phyloP scores from a whole-genome alignment of 768 basidiomycete species.

The Baorangia bicolor region DNA sequence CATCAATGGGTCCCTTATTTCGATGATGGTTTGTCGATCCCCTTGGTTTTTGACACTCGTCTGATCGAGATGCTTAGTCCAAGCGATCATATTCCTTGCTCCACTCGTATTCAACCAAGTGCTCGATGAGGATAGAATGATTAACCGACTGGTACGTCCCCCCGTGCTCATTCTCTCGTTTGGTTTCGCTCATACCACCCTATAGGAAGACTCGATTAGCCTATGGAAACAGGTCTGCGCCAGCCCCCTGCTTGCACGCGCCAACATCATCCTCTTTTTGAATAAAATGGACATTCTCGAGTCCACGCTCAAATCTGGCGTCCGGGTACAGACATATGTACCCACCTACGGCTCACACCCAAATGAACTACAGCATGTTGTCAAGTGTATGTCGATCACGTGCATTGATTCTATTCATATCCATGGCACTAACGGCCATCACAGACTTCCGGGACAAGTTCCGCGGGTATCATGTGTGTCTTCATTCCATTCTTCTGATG shows the following conservation, averaged over 20 bases:
- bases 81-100: constrained; percentile 82
- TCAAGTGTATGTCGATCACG: constrained; percentile 49
- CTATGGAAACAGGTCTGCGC: constrained; percentile 72
- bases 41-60: background rate
- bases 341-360: constrained; percentile 58
- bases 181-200: background rate
- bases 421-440: background rate
- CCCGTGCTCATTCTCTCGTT: background rate
- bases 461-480: constrained; percentile 55
- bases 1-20: constrained; percentile 77
- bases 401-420: background rate
- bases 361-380: constrained; percentile 59
- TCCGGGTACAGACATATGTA: constrained; percentile 57
- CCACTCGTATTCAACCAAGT: constrained; percentile 73
- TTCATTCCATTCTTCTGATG: background rate
- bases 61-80: constrained; percentile 39
- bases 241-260: constrained; percentile 56
- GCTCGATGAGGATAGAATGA: constrained; percentile 63
- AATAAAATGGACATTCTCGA: constrained; percentile 72
- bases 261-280: constrained; percentile 71
- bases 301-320: constrained; percentile 54
- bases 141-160: constrained; percentile 59
- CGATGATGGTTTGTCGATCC: constrained; percentile 50
- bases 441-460: constrained; percentile 74
- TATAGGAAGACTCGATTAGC: constrained; percentile 68